Evolutionary conservation across 352 stramenopile species (phyloP).

Genomic region (Pythium folliculosum): DNA sequence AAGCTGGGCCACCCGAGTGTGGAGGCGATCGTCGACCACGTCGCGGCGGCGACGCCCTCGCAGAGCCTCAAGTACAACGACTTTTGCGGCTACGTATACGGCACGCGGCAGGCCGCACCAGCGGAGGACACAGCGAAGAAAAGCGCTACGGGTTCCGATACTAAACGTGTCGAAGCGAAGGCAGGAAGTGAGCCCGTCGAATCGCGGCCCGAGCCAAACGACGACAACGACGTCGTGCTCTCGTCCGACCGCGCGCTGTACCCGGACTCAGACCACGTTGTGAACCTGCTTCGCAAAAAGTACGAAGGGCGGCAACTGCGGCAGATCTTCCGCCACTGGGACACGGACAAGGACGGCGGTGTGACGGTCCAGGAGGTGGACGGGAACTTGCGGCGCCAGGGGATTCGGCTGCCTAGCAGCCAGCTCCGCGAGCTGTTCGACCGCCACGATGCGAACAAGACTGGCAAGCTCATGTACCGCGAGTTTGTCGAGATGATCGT

Average conservation of each 20-base stretch:
- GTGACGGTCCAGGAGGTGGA: constrained; percentile 51
- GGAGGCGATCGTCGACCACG: constrained; percentile 40
- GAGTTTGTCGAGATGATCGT: constrained; percentile 54
- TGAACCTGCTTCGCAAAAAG: constrained; percentile 51
- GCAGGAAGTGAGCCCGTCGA: too few relatives aligned
- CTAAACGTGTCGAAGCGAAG: background rate
- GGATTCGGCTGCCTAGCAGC: constrained; percentile 33
- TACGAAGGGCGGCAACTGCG: constrained; percentile 43
- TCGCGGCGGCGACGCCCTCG: constrained; percentile 31
- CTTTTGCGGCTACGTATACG: constrained; percentile 45
- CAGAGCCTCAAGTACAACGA: constrained; percentile 50
- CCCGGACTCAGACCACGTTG: constrained; percentile 35
- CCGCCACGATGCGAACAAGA: constrained; percentile 39
- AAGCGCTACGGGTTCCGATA: background rate
- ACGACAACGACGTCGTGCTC: constrained; percentile 16
- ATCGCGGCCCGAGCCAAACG: too few relatives aligned
- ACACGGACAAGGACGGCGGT: constrained; percentile 53
- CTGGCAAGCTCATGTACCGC: constrained; percentile 43
- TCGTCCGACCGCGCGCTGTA: constrained; percentile 30
- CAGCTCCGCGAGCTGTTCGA: constrained; percentile 51
- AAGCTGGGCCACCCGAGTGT: constrained; percentile 41
- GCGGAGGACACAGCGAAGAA: background rate
- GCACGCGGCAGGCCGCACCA: background rate
- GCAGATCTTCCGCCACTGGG: constrained; percentile 63
- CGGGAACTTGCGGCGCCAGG: constrained; percentile 44